phyloP scores from a whole-genome alignment of 2,329 filamentous ascomycete genomes.

The Neobulgaria alba region DNA sequence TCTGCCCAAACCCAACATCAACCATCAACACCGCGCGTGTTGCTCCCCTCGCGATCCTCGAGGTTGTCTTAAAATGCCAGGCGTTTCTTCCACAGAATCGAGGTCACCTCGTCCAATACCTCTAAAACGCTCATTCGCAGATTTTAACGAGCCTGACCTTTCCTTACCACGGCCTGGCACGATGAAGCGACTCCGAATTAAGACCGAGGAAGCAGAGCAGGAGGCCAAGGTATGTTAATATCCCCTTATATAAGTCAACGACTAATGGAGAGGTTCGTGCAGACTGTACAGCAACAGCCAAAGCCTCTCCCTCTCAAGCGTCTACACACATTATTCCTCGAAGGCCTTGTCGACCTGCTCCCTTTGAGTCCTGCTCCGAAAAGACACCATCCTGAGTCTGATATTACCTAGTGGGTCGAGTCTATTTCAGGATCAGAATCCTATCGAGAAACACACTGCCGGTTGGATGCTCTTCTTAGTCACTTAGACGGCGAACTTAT shows the following conservation, averaged over 20 bases:
- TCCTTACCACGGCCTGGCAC: constrained; percentile 12
- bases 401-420: constrained; percentile 21
- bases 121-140: constrained; percentile 15
- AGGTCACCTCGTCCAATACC: constrained; percentile 10
- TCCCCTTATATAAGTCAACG: constrained; percentile 13
- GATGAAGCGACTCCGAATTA: constrained; percentile 11
- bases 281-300: constrained; percentile 19
- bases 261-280: constrained; percentile 13
- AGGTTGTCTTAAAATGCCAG: constrained; percentile 12
- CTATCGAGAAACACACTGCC: constrained; percentile 22
- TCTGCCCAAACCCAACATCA: constrained; percentile 5
- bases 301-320: constrained; percentile 18
- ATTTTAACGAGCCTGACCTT: constrained; percentile 13
- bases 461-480: constrained; percentile 24
- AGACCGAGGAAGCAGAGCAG: constrained; percentile 10
- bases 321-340: constrained; percentile 17
- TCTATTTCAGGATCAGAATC: constrained; percentile 16
- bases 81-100: constrained; percentile 12
- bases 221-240: constrained; percentile 13
- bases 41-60: constrained; percentile 6
- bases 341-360: constrained; percentile 15
- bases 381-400: constrained; percentile 19
- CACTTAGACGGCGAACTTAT: constrained; percentile 16
- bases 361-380: constrained; percentile 14
- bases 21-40: constrained; percentile 8